Base-by-base conservation (phyloP, 78 protist species). In the Polysphondylium violaceum region DNA sequence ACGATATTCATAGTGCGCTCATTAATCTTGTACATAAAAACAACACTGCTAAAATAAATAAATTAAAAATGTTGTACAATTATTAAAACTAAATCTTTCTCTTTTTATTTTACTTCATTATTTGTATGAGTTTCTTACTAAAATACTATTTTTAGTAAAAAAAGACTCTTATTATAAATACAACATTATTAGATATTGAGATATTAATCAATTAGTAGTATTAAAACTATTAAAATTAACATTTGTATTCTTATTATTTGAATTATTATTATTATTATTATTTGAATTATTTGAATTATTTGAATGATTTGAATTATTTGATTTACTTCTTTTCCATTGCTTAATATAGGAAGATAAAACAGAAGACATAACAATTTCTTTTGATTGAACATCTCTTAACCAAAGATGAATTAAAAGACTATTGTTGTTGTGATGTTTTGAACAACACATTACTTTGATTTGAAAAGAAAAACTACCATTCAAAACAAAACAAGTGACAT, bases 321-420 rank as follows among this genome's bases (percentile, higher is more conserved):
- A 41, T 41, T 81, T 81, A 56, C 90, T 81, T 69, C 90, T 81
- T 41, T 81, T 81, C 90, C 90, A 81, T 69, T 81, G 90, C 41
- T 81, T 81, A 29, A 81, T 69, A 38, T 55, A 81, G 17, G 79
- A 69, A 3, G 75, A 63, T 4, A 81, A 41, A 0, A 81, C 90
- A n/a, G 79, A 81, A 19, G 90, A 81, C 76, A 81, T 67, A 1
- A 81, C 72, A 3, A 81, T 58, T 58, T 69, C 56, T 35, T 81
- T 69, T 1, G 90, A 41, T 53, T 53, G 76, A 29, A 47, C 40
- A 58, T 81, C 90, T 56, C 78, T 67, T 25, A 81, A 31, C 90
- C 90, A 81, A 9, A 81, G 78, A 31, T 81, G 90, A n/a, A 81
- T 19, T 0, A 71, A 76, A 9, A 81, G 25, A 56, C 73, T 53